Evolutionary conservation across 1,284 basidiomycete species (phyloP).

Genomic region (Lentinus polychrous): DNA sequence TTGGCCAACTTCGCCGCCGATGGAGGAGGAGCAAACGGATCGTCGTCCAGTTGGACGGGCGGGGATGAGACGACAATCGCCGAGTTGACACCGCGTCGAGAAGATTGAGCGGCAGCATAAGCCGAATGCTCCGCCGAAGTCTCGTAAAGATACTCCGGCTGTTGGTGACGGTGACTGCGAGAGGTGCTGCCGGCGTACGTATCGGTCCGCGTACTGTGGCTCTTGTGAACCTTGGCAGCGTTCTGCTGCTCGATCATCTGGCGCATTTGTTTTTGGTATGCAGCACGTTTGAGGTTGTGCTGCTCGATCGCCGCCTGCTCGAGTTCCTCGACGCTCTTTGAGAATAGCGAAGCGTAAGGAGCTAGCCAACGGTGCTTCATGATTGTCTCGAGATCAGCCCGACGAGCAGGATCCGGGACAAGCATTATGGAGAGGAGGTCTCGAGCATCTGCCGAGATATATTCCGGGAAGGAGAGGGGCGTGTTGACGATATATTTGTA

Average conservation of each 20-base stretch:
- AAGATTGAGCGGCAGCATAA: constrained; percentile 29
- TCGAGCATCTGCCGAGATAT: constrained; percentile 76
- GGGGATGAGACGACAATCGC: constrained; percentile 36
- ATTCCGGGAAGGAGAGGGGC: constrained; percentile 90
- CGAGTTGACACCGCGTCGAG: constrained; percentile 36
- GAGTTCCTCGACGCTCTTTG: constrained; percentile 68
- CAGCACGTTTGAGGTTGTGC: constrained; percentile 76
- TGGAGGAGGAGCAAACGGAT: constrained; percentile 35
- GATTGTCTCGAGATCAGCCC: constrained; percentile 69
- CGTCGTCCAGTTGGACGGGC: constrained; percentile 35
- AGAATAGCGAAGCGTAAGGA: constrained; percentile 60
- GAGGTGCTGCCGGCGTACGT: constrained; percentile 27
- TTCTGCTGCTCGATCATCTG: constrained; percentile 30
- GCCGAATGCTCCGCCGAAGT: constrained; percentile 39
- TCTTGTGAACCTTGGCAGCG: constrained; percentile 33
- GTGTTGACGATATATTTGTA: constrained; percentile 99
- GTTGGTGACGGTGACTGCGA: constrained; percentile 31
- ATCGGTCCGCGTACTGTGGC: constrained; percentile 39
- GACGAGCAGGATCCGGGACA: constrained; percentile 71
- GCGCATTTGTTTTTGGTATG: constrained; percentile 73
- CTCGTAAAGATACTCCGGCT: constrained; percentile 48
- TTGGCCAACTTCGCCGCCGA: neutral
- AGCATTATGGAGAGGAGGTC: constrained; percentile 80
- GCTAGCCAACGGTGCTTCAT: constrained; percentile 85
- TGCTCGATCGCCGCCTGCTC: constrained; percentile 79